Evolutionary conservation across 2,329 filamentous ascomycete species (phyloP), one percentile per base, ranked within the genome.

Genomic region (Helicocarpus griseus): DNA sequence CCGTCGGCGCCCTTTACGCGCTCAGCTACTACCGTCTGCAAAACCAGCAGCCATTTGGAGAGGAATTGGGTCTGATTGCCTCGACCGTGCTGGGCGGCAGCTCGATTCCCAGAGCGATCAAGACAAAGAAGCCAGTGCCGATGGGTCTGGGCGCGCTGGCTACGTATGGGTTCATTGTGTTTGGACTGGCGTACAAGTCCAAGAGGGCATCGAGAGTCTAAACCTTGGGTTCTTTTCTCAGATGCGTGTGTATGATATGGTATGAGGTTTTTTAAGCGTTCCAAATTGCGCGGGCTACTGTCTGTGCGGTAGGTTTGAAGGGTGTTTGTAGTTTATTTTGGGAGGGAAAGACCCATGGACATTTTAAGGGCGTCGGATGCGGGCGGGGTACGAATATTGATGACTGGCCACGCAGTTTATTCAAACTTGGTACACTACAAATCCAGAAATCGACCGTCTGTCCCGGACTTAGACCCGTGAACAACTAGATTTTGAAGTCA

Each of bases 51-150:
- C 67, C 86, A 2, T 95, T 93, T 68, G 93, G 91, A 56, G 73
- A 94, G 59, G 93, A 97, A 71, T 75, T 95, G 40, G 87, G 86
- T n/a, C 78, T 98, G 8, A 76, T 96, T 40, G 93, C 93, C 4
- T 95, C 88, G 0, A 63, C 89, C n/a, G 73, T 97, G 24, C 78
- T 98, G 33, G 91, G 79, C 2, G 89, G 89, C 19, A 86, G 86
- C 39, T 86, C 87, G 1, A 84, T 97, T 54, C 93, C 93, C 11
- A 80, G 93, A 49, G 93, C 89, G 4, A 82, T 98, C 63, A 87
- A 83, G 68, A 79, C 83, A 39, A 77, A 79, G 8, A 98, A 97
- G 78, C 87, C 88, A 0, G 80, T 98, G 49, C 91, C 93, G 0
- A 77, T 86, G 51, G 81, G 84, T 9, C 73, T 98, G 63, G 91